Evolutionary conservation across 805 yeast genomes (phyloP), one percentile per base, ranked within the genome.

Genomic region (Blastobotrys chiropterorum): DNA sequence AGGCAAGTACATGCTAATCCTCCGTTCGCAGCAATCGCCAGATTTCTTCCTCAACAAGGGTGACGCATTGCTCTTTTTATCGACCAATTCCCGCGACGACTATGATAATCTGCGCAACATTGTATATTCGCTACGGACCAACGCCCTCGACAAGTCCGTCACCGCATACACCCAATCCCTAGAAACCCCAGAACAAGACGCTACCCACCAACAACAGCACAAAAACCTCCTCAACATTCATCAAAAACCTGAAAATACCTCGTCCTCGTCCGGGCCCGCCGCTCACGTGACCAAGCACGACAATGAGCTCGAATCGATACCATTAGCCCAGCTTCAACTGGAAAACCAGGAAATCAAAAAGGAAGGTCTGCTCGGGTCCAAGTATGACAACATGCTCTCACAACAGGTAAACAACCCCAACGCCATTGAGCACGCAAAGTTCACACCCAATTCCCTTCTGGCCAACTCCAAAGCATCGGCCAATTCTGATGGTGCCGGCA

Each of bases 101-200:
- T 62, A 56, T 50, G 63, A 63, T 38, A 46, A 55, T 41, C 52
- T 66, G 31, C 55, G 66, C 30, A 66, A 65, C 47, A 62, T 62
- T 31, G 49, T 63, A 15, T 65, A 46, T 53, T 61, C 69, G 5
- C 55, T 64, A 14, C 57, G 68, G 26, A 46, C 64, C 20, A 53
- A 52, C 19, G 46, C 51, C 15, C 39, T 43, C 15, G 46, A 48
- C 46, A 48, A 42, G 42, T 20, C 17, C 21, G n/a, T 15, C 45
- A 38, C 17, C 13, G 42, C 51, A 14, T 42, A 48, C 40, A 19
- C 30, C 21, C 42, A 48, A 15, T 20, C 39, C n/a, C 39, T 40
- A 13, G 17, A 22, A 8, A 40, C 13, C 19, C 20, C 20, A 5
- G 19, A 40, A 15, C 20, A n/a, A n/a, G n/a, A n/a, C n/a, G n/a